phyloP scores from a whole-genome alignment of 805 yeast species.

The Teunomyces atbi region DNA sequence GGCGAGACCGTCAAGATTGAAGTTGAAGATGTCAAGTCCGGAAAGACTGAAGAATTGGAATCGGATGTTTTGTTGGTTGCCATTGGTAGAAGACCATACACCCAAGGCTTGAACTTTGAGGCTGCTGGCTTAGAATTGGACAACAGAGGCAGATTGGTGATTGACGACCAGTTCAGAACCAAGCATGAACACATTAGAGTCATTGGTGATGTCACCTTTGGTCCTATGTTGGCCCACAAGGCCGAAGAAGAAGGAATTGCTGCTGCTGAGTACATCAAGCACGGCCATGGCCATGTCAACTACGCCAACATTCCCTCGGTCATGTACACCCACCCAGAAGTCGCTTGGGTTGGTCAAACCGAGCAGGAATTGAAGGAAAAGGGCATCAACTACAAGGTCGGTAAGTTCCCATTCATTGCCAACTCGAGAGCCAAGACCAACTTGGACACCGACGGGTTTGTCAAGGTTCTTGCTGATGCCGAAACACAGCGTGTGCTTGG shows the following conservation, averaged over 20 bases:
- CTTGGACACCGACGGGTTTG: constrained; percentile 95
- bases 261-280: constrained; percentile 90
- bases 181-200: constrained; percentile 92
- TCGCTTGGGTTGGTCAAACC: constrained; percentile 98
- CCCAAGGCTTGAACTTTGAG: constrained; percentile 86
- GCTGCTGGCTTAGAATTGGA: constrained; percentile 86
- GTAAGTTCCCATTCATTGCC: constrained; percentile 98
- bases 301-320: constrained; percentile 97
- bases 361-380: constrained; percentile 93
- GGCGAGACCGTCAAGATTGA: constrained; percentile 87
- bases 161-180: constrained; percentile 91
- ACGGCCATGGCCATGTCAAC: constrained; percentile 97
- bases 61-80: constrained; percentile 96
- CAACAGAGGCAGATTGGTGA: constrained; percentile 88
- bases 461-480: constrained; percentile 92
- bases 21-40: constrained; percentile 85
- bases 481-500: constrained; percentile 97
- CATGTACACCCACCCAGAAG: constrained; percentile 99
- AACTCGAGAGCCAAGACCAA: constrained; percentile 99
- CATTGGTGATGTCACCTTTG: constrained; percentile 97
- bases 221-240: constrained; percentile 99
- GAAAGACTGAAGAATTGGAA: constrained; percentile 73
- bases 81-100: constrained; percentile 97
- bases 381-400: constrained; percentile 87
- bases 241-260: constrained; percentile 99